Evolutionary conservation across 345 rosid genomes (phyloP), one percentile per base, ranked within the genome.

Genomic region (Eucalyptus lansdowneana): DNA sequence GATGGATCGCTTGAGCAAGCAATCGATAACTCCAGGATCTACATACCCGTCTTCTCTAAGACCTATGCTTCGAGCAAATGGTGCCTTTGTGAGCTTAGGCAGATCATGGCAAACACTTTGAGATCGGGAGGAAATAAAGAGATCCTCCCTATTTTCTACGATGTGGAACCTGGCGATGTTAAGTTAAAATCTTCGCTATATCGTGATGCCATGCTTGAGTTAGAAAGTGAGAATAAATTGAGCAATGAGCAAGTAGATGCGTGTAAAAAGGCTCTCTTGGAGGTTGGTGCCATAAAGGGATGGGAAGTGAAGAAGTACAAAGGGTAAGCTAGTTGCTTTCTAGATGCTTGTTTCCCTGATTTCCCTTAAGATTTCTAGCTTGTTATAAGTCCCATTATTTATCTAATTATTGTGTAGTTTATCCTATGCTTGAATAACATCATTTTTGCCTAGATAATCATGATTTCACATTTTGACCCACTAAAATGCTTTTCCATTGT

Each of bases 281-380:
- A 17, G 24, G 24, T 53, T 53, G 58, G 24, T 53, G 24, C 22
- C 2, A 53, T 53, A 19, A 53, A 17, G 25, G 58, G 58, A 1
- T 53, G 58, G 58, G 58, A 53, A 8, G 24, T 53, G 9, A 53
- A 53, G 58, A 53, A 53, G 4, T 53, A 53, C 11, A 19, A 8
- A 7, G 58, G 22, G 58, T 19, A 53, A 53, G 53, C 3, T 50
- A 50, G 19, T 3, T 15, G 3, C 53, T 50, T 50, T 34, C 51
- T 15, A 50, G 7, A 50, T 50, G 58, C 10, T 7, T 8, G 1
- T 53, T 53, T 19, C 9, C 24, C 0, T 0, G 2, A 19, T 53
- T 53, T 53, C 9, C 56, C 56, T 53, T 16, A 19, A 16, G 22
- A 53, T 10, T 53, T 53, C 56, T 7, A 53, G 56, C 4, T 53